Conservation (phyloP, 2,329 filamentous ascomycete genomes). For the Trichoderma sp. region DNA sequence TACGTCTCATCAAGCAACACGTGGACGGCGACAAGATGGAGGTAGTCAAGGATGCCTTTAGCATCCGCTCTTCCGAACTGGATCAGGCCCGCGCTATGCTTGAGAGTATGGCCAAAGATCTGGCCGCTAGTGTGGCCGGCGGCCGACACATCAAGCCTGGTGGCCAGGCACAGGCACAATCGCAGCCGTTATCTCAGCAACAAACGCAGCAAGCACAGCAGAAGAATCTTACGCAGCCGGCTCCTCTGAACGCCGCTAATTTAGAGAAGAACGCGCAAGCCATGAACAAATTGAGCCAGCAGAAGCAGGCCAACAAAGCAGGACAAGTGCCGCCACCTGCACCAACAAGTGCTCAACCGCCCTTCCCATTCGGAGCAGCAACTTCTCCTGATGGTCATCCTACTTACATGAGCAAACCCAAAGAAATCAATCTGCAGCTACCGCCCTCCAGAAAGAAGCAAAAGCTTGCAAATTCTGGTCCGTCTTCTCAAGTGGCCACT, state of each 20-base stretch:
- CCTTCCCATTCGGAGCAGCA: slow-evolving; percentile 58
- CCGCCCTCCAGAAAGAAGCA: slow-evolving; percentile 62
- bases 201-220: slow-evolving; percentile 34
- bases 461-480: slow-evolving; percentile 50
- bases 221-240: slow-evolving; percentile 35
- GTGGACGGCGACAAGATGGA: slow-evolving; percentile 52
- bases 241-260: slow-evolving; percentile 52
- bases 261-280: slow-evolving; percentile 57
- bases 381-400: slow-evolving; percentile 64
- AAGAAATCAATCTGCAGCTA: slow-evolving; percentile 59
- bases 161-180: slow-evolving; percentile 19
- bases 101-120: slow-evolving; percentile 57
- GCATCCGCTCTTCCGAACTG: slow-evolving; percentile 56
- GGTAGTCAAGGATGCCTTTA: slow-evolving; percentile 53
- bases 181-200: slow-evolving; percentile 11
- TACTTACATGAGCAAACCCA: slow-evolving; percentile 55
- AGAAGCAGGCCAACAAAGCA: slow-evolving; percentile 49
- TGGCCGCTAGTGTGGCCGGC: slow-evolving; percentile 40
- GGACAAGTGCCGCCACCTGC: slow-evolving; percentile 59
- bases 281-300: slow-evolving; percentile 50
- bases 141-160: slow-evolving; percentile 36
- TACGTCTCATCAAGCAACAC: slow-evolving; percentile 59
- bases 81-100: slow-evolving; percentile 54
- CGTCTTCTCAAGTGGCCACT: slow-evolving; percentile 46
- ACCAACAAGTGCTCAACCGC: slow-evolving; percentile 60